These are phyloP conservation scores for Populus euphratica DNA, from an alignment of 345 rosid species.

Conservation along the genomic window DNA sequence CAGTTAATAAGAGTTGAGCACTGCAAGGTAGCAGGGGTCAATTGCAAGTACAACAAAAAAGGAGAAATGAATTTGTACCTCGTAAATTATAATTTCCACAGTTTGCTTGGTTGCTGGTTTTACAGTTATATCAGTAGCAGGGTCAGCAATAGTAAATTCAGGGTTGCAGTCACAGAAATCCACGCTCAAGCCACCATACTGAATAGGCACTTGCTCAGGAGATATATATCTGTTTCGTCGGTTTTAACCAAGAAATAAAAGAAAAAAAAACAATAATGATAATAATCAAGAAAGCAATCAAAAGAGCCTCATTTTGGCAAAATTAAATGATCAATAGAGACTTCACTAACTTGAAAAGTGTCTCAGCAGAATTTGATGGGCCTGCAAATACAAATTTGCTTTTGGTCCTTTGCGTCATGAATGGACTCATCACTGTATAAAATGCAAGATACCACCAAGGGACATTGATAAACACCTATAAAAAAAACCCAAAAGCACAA, in stretches of 20 bases:
- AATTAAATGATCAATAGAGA: background rate
- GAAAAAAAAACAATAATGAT: too few species aligned
- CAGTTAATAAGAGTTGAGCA: background rate
- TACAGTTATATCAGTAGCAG: constrained; percentile 59
- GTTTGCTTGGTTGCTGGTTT: constrained; percentile 82
- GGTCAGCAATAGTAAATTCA: constrained; percentile 64
- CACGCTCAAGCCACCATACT: constrained; percentile 81
- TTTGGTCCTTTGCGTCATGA: constrained; percentile 86
- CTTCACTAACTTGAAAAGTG: constrained; percentile 77
- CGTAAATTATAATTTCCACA: constrained; percentile 78
- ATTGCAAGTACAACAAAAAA: background rate
- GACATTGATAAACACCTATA: constrained; percentile 81
- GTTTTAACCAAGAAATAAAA: background rate
- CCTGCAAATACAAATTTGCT: constrained; percentile 89
- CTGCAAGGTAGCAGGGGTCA: background rate
- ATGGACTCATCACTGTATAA: constrained; percentile 70
- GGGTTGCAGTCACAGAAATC: constrained; percentile 81
- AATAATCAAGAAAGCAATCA: background rate
- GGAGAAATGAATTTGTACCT: constrained; percentile 38
- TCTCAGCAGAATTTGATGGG: constrained; percentile 68
- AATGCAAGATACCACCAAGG: constrained; percentile 98
- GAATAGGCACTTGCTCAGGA: constrained; percentile 84
- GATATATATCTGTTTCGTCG: constrained; percentile 53
- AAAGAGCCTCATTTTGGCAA: background rate
- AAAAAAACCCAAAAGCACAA: constrained; percentile 10